Evolutionary conservation across 768 basidiomycete species (phyloP), one percentile per base, ranked within the genome.

Genomic region (Russula virescens): DNA sequence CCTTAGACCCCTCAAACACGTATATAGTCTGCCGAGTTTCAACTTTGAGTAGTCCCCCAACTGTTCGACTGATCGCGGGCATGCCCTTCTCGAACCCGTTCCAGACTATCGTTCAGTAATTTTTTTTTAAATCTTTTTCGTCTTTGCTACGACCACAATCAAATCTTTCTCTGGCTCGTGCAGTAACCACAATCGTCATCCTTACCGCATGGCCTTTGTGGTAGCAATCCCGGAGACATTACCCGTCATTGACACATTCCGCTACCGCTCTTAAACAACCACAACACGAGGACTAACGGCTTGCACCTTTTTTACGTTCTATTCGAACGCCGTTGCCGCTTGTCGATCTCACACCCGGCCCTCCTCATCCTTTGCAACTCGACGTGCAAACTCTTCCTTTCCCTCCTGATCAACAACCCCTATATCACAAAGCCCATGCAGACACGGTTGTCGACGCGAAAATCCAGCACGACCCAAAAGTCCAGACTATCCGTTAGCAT

Each of bases 201-300:
- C 16, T 31, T 38, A 47, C 47, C 7, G 51, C 14, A 62, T 63
- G 56, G 25, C 51, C 51, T 25, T 46, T 58, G 56, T 63, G 57
- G 56, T 45, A 11, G 10, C 38, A 38, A n/a, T 58, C 38, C 31
- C 35, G 19, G 9, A 38, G 42, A 50, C 61, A 51, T 19, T 50
- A 45, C 45, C 25, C 35, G 45, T 40, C 57, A 38, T 38, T 13
- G 46, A 58, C 56, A 58, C 61, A 48, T 47, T 48, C 23, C 23
- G 26, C 46, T 8, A 21, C 57, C 28, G 11, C 21, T 58, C 31
- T 54, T 54, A 58, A 51, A 58, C 25, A 58, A 51, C 52, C 25
- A 31, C 26, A 26, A 1, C 7, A 5, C 18, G 18, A 26, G 40
- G 42, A 18, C n/a, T 28, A 28, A 58, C 35, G 23, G 34, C 34